phyloP scores from a whole-genome alignment of 2,329 filamentous ascomycete genomes.

The Fusarium duplospermum region DNA sequence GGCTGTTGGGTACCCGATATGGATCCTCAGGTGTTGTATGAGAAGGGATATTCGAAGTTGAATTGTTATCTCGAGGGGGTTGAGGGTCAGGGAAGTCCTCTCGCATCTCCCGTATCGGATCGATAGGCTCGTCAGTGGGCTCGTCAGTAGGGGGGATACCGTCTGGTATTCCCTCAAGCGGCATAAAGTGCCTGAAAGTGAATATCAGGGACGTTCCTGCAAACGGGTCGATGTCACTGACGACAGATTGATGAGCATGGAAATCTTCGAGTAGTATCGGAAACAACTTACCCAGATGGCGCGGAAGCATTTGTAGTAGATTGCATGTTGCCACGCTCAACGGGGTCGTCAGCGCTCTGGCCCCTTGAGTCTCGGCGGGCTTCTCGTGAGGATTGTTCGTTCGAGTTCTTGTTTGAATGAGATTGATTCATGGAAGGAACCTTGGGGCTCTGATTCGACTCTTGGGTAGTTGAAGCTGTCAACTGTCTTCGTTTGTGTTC shows the following conservation, averaged over 20 bases:
- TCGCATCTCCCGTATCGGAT: neutral
- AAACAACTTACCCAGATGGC: neutral
- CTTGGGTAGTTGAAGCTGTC: accelerated
- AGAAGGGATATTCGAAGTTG: neutral
- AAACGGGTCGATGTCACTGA: neutral
- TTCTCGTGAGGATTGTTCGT: neutral
- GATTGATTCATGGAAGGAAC: accelerated
- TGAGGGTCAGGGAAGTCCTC: neutral
- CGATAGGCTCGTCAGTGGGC: neutral
- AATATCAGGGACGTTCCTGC: too few relatives aligned
- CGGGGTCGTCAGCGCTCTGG: slow-evolving; percentile 6
- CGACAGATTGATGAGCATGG: neutral
- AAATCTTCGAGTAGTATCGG: too few relatives aligned
- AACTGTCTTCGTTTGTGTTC: slow-evolving; percentile 15
- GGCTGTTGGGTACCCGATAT: slow-evolving; percentile 7
- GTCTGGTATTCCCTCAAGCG: neutral
- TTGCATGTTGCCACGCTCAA: slow-evolving; percentile 18
- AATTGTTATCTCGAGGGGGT: accelerated
- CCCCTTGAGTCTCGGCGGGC: neutral
- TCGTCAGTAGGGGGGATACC: neutral
- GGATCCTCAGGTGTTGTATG: neutral
- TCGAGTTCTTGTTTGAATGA: neutral
- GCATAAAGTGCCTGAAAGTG: neutral
- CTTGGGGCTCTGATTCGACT: neutral
- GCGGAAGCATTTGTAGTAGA: neutral